These are phyloP conservation scores for Penicillium ucsense DNA, from an alignment of 495 filamentous ascomycete genomes.

Conservation along the genomic window DNA sequence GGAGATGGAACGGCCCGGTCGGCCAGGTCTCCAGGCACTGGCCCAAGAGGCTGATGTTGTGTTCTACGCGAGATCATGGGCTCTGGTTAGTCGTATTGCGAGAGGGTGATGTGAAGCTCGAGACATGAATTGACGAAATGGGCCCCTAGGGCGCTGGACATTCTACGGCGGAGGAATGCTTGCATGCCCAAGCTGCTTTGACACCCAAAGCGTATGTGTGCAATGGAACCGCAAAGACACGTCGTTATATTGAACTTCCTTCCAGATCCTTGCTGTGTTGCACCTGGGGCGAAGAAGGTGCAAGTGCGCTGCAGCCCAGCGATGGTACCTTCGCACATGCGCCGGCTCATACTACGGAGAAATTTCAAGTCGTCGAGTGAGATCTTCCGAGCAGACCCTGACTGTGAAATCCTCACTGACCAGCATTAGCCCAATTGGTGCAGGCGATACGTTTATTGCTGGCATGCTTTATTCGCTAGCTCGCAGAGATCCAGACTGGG, in stretches of 20 bases:
- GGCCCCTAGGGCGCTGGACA: slow-evolving; percentile 35
- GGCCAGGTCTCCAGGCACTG: slow-evolving; percentile 49
- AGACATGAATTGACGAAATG: not conserved
- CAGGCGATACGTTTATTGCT: slow-evolving; percentile 68
- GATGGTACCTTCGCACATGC: slow-evolving; percentile 30
- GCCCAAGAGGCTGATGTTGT: slow-evolving; percentile 56
- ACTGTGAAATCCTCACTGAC: slow-evolving; percentile 5
- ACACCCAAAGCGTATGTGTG: slow-evolving; percentile 31
- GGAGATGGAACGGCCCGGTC: slow-evolving; percentile 59
- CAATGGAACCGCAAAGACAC: not conserved
- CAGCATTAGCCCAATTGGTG: slow-evolving; percentile 49
- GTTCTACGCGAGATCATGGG: slow-evolving; percentile 64
- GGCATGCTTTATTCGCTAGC: slow-evolving; percentile 56
- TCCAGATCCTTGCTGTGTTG: slow-evolving; percentile 50
- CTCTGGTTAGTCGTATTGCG: slow-evolving; percentile 39
- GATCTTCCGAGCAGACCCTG: slow-evolving; percentile 15
- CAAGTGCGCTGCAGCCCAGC: slow-evolving; percentile 35
- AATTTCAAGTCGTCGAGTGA: slow-evolving; percentile 51
- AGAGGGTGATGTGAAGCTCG: no score
- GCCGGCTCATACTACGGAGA: slow-evolving; percentile 32
- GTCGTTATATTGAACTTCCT: not conserved
- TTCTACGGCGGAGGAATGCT: slow-evolving; percentile 38
- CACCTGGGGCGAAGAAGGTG: slow-evolving; percentile 60
- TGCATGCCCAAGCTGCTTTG: slow-evolving; percentile 33
- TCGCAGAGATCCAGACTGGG: slow-evolving; percentile 42